Base-by-base conservation (phyloP, 106 monocot species). In the Dendrobium nobile region DNA sequence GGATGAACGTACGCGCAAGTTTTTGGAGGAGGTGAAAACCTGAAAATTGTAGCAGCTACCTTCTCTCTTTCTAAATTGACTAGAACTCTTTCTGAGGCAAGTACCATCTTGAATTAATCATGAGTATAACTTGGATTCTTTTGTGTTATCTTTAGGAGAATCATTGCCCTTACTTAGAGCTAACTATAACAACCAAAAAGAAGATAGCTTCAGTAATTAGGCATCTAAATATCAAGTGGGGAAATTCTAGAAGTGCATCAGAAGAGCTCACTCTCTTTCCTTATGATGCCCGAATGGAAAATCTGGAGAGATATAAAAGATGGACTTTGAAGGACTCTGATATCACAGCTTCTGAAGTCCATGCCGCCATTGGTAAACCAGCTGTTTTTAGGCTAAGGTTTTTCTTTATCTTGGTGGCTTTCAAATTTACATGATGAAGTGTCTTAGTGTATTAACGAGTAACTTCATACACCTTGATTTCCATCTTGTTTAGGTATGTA, bases 171-270 rank as follows among this genome's bases (percentile, higher is more conserved):
- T 90, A 83, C 79, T 73, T 93, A 67, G 90, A 93, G 72, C 84
- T 93, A 70, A 93, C 81, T 88, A 41, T 93, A 65, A 77, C 87
- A 78, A 72, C 79, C 44, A 80, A 81, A 82, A 93, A 90, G 86
- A 93, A 88, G 80, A 90, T 93, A 76, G 87, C 90, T 44, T 93
- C 93, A 75, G 90, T 93, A 58, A 78, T 93, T 80, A 90, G 87
- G 78, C 93, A 93, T 80, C 82, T 93, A 5, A 85, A 78, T 18
- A 56, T 75, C 26, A 93, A 93, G 85, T 93, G 93, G 93, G 88
- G 85, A 20, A 85, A 67, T 77, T 84, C 79, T 24, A 79, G 75
- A 47, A 41, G 56, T 77, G 79, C 85, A 81, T 73, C 82, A 55
- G 86, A 86, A 79, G 90, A 86, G 47, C 88, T 93, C 72, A 83